Evolutionary conservation across 2,329 filamentous ascomycete genomes (phyloP).

Genomic region (Laburnicola sp.): DNA sequence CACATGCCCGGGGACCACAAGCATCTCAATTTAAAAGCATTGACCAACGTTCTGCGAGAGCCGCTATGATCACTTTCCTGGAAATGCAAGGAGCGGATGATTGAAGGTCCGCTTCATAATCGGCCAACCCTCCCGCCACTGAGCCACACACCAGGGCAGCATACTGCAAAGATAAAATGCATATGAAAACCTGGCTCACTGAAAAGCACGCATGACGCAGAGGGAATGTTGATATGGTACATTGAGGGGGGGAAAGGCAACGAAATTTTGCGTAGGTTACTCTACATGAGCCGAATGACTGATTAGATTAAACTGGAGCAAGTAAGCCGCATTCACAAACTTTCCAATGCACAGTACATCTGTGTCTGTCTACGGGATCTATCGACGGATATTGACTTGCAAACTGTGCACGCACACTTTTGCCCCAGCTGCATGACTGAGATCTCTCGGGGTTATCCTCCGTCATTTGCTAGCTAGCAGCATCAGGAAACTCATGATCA

Average conservation of each 20-base stretch:
- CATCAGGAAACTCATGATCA: too few relatives aligned
- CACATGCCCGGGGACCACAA: too few relatives aligned
- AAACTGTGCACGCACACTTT: background rate
- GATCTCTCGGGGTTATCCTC: too few relatives aligned
- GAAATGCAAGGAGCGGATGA: background rate
- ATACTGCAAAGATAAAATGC: background rate
- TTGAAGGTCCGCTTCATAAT: slow-evolving; percentile 1
- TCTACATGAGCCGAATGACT: slow-evolving; percentile 3
- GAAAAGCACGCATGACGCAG: slow-evolving; percentile 8
- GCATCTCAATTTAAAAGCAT: too few relatives aligned
- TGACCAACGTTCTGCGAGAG: background rate
- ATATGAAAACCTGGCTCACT: background rate
- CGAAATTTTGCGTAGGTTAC: slow-evolving; percentile 2
- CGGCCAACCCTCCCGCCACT: background rate
- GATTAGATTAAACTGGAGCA: background rate
- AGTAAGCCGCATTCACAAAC: background rate
- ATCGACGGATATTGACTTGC: background rate
- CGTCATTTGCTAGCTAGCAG: too few relatives aligned
- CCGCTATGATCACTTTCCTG: background rate
- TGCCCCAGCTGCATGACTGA: too few relatives aligned
- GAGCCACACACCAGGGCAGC: background rate
- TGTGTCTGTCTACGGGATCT: background rate
- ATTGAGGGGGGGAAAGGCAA: background rate
- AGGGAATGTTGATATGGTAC: slow-evolving; percentile 1
- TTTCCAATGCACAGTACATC: background rate